Base-by-base conservation (phyloP, 805 yeast genomes). In the Starmerella stigmatis region DNA sequence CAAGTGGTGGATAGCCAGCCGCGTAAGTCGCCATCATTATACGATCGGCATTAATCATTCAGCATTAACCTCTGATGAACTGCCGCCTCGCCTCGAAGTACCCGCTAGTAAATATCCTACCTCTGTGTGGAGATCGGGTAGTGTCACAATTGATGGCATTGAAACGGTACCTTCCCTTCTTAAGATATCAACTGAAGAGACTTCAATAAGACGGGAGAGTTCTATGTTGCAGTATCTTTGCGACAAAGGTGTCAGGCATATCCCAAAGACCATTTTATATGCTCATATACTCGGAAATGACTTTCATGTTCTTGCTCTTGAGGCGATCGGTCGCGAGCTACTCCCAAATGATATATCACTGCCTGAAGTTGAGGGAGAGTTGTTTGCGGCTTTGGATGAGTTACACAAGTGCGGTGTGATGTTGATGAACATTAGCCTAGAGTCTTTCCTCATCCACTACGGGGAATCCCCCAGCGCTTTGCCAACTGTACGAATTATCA, bases 301-400 rank as follows among this genome's bases (percentile, higher is more conserved):
- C 17, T 47, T 52, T 30, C 52, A 54, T 19, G 48, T 56, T 1
- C 47, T 58, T 4, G 57, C 55, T 2, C 25, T 57, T 10, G 48
- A 52, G 37, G 54, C 58, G 9, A 52, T 47, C 19, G 60, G 60
- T 4, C 30, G 54, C 16, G 44, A 48, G 4, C 10, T 58, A 25
- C 25, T 32, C 13, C 19, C 31, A 2, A 44, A 27, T 5, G 58
- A 59, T 29, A 32, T 51, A n/a, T 15, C 34, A 12, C 43, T 34
- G 17, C 38, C 48, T 5, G 28, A 21, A 9, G 41, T 45, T 9
- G 41, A 41, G 9, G 38, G 29, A 4, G 25, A 30, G 19, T 50
- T 58, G 55, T 43, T 44, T 17, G n/a, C 10, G 10, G 52, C 53
- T 1, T 38, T 56, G n/a, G 22, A 26, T 4, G 39, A 43, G 15